Evolutionary conservation across 371 early-diverging fungal species (phyloP).

Genomic region (Cokeromyces recurvatus): DNA sequence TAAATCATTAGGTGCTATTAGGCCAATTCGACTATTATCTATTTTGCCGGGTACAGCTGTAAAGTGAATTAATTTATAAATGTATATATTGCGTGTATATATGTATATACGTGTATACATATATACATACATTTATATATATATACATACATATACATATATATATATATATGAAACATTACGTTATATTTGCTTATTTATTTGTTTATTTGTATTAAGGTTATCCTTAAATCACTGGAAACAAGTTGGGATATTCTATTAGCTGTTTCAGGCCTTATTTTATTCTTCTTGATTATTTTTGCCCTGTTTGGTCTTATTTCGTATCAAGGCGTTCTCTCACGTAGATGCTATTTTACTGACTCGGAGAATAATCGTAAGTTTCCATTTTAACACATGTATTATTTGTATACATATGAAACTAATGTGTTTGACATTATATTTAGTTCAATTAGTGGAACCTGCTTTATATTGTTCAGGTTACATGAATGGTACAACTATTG

Average conservation of each 20-base stretch:
- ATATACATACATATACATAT: no score
- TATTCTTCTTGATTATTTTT: slow-evolving; percentile 53
- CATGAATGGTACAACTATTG: slow-evolving; percentile 35
- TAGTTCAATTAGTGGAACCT: slow-evolving; percentile 44
- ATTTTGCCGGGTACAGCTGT: slow-evolving; percentile 52
- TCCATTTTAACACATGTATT: background rate
- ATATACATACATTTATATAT: no score
- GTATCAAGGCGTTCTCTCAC: slow-evolving; percentile 49
- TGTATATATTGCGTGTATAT: no score
- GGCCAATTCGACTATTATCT: slow-evolving; percentile 49
- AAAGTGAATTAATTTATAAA: no score
- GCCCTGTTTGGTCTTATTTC: slow-evolving; percentile 52
- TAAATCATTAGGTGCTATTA: slow-evolving; percentile 44
- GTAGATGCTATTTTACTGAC: slow-evolving; percentile 42
- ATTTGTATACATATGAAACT: no score
- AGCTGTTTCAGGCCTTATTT: slow-evolving; percentile 48
- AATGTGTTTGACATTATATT: no score
- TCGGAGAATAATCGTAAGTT: slow-evolving; percentile 39
- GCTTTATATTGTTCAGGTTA: slow-evolving; percentile 53
- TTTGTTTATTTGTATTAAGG: no score
- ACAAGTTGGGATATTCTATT: slow-evolving; percentile 48
- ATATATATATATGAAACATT: no score
- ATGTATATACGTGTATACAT: no score
- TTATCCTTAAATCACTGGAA: slow-evolving; percentile 51
- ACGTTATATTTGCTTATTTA: no score